Evolutionary conservation across 2,329 filamentous ascomycete species (phyloP).

Genomic region (Talaromyces sp.): DNA sequence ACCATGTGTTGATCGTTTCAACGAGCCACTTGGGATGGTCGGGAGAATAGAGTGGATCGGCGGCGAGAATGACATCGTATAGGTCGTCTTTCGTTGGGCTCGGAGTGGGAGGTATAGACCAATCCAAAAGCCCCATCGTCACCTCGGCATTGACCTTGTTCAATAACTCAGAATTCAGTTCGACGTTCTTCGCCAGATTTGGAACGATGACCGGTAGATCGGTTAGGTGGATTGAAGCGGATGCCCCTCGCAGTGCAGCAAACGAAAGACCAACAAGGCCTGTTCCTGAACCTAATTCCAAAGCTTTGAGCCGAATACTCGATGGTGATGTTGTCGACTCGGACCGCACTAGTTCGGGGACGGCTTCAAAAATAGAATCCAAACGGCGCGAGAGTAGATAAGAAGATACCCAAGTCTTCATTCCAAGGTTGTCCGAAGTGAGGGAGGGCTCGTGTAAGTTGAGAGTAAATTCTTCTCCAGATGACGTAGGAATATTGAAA

Average conservation of each 20-base stretch:
- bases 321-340: constrained; percentile 24
- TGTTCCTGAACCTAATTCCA: constrained; percentile 88
- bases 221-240: constrained; percentile 67
- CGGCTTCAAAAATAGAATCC: constrained; percentile 39
- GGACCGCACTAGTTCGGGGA: constrained; percentile 34
- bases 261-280: constrained; percentile 87
- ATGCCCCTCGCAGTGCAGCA: constrained; percentile 62
- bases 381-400: constrained; percentile 79
- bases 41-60: constrained; percentile 84
- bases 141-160: constrained; percentile 56
- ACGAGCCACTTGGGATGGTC: constrained; percentile 75
- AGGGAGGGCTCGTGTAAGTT: constrained; percentile 81
- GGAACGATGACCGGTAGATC: constrained; percentile 81
- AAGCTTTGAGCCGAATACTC: constrained; percentile 40
- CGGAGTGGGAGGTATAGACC: constrained; percentile 50
- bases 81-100: constrained; percentile 34
- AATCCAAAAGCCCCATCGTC: constrained; percentile 69
- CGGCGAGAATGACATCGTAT: constrained; percentile 71
- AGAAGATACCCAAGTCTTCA: constrained; percentile 95
- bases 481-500: constrained; percentile 56
- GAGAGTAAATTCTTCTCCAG: constrained; percentile 57
- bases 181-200: constrained; percentile 74
- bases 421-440: constrained; percentile 80
- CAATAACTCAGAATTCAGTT: constrained; percentile 61
- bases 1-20: constrained; percentile 66